Conservation (phyloP, 306 rosid species). For the Pyrus betulifolia region DNA sequence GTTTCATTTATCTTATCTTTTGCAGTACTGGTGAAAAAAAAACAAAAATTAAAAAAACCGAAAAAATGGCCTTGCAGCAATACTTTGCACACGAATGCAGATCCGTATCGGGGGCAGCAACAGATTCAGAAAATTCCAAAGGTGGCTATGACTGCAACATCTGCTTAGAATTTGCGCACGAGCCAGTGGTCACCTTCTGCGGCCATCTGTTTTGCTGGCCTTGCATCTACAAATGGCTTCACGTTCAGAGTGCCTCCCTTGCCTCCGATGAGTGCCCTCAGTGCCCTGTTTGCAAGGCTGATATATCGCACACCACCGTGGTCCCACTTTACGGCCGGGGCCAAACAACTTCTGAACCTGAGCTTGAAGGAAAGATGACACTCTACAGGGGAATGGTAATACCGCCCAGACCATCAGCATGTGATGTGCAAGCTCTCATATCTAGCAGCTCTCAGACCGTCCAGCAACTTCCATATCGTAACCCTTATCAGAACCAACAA, state of each 20-base stretch:
- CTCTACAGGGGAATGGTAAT: constrained; percentile 22
- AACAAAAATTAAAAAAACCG: constrained; percentile 11
- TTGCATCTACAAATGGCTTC: constrained; percentile 91
- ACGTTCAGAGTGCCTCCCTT: constrained; percentile 67
- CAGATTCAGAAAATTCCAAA: constrained; percentile 37
- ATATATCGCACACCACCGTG: constrained; percentile 68
- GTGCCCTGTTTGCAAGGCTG: constrained; percentile 92
- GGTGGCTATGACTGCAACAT: constrained; percentile 85
- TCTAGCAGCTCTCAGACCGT: constrained; percentile 28
- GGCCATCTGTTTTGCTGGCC: constrained; percentile 99
- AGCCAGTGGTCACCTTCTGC: constrained; percentile 86
- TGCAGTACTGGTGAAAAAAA: constrained; percentile 18
- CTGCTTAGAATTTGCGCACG: constrained; percentile 71
- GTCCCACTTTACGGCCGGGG: constrained; percentile 84
- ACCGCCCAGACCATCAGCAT: constrained; percentile 86
- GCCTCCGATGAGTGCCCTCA: constrained; percentile 69
- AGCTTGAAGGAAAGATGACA: constrained; percentile 23
- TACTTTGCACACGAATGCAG: constrained; percentile 48
- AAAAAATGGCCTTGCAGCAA: constrained; percentile 54
- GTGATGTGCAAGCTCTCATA: constrained; percentile 28
- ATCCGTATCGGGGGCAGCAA: constrained; percentile 25
- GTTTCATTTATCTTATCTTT: constrained; percentile 18
- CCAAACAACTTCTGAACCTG: constrained; percentile 25
- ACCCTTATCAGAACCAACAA: constrained; percentile 59
- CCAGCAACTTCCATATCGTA: constrained; percentile 66